Evolutionary conservation across 1,284 basidiomycete genomes (phyloP).

Genomic region (Trichosporon coremiiforme): DNA sequence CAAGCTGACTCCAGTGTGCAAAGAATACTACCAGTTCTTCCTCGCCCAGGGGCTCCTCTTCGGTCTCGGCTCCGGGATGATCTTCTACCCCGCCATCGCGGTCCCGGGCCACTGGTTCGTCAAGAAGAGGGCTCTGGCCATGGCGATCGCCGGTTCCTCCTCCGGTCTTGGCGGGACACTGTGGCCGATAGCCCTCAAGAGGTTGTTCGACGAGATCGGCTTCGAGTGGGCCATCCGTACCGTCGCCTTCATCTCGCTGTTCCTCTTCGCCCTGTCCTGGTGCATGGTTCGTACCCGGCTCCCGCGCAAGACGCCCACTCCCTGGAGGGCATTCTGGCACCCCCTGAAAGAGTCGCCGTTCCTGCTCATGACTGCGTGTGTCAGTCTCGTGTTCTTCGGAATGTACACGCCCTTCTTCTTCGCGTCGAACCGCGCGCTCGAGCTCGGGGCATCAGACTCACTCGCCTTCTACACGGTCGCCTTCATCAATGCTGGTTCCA

Average conservation of each 20-base stretch:
- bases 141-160: slow-evolving; percentile 39
- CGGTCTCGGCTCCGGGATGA: slow-evolving; percentile 51
- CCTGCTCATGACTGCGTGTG: background rate
- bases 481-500: slow-evolving; percentile 42
- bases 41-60: slow-evolving; percentile 37
- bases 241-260: slow-evolving; percentile 37
- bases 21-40: slow-evolving; percentile 62
- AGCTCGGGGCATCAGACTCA: slow-evolving; percentile 37
- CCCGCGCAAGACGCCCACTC: slow-evolving; percentile 30
- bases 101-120: slow-evolving; percentile 62
- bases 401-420: slow-evolving; percentile 43
- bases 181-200: slow-evolving; percentile 40
- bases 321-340: slow-evolving; percentile 30
- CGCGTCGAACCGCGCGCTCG: slow-evolving; percentile 37
- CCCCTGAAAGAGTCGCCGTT: slow-evolving; percentile 23
- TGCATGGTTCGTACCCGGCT: slow-evolving; percentile 33
- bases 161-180: slow-evolving; percentile 51
- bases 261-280: slow-evolving; percentile 31
- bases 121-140: slow-evolving; percentile 38
- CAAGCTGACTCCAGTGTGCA: slow-evolving; percentile 58
- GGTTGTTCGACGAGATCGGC: slow-evolving; percentile 35
- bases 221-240: slow-evolving; percentile 39
- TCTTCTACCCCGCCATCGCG: slow-evolving; percentile 60
- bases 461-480: slow-evolving; percentile 39
- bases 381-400: background rate